Evolutionary conservation across 306 rosid species (phyloP).

Genomic region (Cucumis melo): DNA sequence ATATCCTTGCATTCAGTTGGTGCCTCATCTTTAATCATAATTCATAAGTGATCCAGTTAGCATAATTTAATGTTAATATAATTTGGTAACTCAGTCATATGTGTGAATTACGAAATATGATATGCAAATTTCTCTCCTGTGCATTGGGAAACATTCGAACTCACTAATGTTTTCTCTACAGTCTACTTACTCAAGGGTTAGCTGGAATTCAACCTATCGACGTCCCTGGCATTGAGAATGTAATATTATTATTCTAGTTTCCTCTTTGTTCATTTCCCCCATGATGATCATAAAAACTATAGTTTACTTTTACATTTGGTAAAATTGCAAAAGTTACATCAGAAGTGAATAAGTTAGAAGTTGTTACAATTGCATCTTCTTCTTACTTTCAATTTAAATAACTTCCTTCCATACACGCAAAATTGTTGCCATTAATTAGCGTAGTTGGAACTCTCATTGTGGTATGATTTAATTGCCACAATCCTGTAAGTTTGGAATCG

Average conservation of each 20-base stretch:
- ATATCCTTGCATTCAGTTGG: background rate
- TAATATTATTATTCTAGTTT: conserved; percentile 4
- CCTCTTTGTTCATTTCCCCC: background rate
- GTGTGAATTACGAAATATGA: background rate
- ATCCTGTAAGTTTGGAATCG: background rate
- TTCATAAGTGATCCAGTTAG: background rate
- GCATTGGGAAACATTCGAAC: background rate
- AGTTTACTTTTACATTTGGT: background rate
- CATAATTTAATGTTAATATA: background rate
- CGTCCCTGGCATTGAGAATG: conserved; percentile 37
- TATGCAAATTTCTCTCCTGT: background rate
- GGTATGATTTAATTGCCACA: background rate
- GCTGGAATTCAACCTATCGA: conserved; percentile 41
- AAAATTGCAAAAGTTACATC: background rate
- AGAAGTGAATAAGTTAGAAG: background rate
- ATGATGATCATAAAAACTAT: background rate
- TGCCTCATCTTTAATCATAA: background rate
- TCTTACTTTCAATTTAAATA: background rate
- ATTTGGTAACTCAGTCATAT: background rate
- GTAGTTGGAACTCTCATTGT: background rate
- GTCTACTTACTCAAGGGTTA: conserved; percentile 35
- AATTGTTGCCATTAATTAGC: background rate
- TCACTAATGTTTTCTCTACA: conserved; percentile 9
- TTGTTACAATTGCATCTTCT: background rate
- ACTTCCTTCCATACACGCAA: background rate